These are phyloP conservation scores for Monosporascus sp. DNA, from an alignment of 2,329 filamentous ascomycete species.

Conservation along the genomic window DNA sequence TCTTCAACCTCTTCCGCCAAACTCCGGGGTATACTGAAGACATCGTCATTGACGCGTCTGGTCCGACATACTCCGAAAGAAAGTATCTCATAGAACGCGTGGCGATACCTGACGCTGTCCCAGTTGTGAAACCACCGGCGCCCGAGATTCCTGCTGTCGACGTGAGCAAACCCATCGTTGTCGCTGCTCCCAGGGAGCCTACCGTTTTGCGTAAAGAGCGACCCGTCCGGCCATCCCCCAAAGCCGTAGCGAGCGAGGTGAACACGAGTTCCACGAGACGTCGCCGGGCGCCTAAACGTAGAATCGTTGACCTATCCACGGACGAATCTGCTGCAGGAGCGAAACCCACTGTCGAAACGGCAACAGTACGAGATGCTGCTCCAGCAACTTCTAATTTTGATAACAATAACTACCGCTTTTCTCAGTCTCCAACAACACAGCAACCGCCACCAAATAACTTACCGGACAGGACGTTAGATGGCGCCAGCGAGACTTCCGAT, in stretches of 20 bases:
- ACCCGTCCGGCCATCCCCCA: conserved; percentile 37
- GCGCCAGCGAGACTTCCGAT: conserved; percentile 22
- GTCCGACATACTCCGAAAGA: conserved; percentile 79
- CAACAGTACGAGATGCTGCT: conserved; percentile 16
- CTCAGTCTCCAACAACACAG: conserved; percentile 31
- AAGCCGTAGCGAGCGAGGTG: conserved; percentile 51
- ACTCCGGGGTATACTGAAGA: conserved; percentile 89
- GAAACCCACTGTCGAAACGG: conserved; percentile 14
- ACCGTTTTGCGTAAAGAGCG: conserved; percentile 56
- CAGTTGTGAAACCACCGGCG: conserved; percentile 66
- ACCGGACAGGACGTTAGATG: conserved; percentile 29
- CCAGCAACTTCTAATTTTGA: conserved; percentile 14
- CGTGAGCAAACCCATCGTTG: conserved; percentile 62
- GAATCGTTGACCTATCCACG: conserved; percentile 60
- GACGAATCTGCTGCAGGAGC: conserved; percentile 31
- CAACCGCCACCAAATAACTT: conserved; percentile 21
- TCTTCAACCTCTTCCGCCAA: conserved; percentile 92
- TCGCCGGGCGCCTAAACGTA: conserved; percentile 53
- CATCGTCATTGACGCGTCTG: conserved; percentile 78
- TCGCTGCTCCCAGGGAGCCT: conserved; percentile 45
- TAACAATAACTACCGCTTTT: conserved; percentile 39
- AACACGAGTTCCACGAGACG: conserved; percentile 56
- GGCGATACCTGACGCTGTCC: conserved; percentile 68
- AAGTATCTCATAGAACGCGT: conserved; percentile 78
- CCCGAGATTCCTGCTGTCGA: conserved; percentile 59